Conservation (phyloP, 306 rosid species). For the Fagus crenata region DNA sequence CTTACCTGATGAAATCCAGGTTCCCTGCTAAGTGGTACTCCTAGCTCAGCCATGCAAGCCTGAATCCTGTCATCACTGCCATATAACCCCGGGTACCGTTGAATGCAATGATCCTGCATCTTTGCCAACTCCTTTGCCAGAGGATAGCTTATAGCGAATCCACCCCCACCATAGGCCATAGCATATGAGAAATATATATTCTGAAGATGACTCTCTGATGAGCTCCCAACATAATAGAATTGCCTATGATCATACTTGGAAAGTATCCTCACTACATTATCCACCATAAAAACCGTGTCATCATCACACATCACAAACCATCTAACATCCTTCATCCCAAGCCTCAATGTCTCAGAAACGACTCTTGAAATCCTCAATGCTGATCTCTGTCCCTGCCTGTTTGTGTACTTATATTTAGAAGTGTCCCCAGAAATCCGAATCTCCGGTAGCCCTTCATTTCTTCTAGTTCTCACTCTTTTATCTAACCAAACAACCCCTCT, state of each 20-base stretch:
- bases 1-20: constrained; percentile 90
- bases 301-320: constrained; percentile 98
- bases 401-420: constrained; percentile 51
- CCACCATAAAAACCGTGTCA: constrained; percentile 77
- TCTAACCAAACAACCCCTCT: constrained; percentile 92
- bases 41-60: constrained; percentile 93
- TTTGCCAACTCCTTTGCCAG: constrained; percentile 70
- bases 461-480: constrained; percentile 28
- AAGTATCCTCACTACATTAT: constrained; percentile 66
- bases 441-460: constrained; percentile 60
- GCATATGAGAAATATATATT: constrained; percentile 79
- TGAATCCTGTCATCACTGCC: constrained; percentile 95
- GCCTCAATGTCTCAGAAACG: constrained; percentile 74
- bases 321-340: constrained; percentile 82
- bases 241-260: constrained; percentile 72
- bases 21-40: constrained; percentile 88
- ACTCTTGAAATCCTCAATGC: constrained; percentile 86
- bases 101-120: constrained; percentile 87
- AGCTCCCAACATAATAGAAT: constrained; percentile 77
- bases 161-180: constrained; percentile 95
- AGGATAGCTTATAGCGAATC: constrained; percentile 91
- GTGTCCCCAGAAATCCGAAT: constrained; percentile 67
- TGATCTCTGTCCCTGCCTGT: constrained; percentile 72
- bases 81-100: constrained; percentile 72
- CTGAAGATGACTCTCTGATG: constrained; percentile 89